A percentile compares a stretch with the other conserved stretches of the same genome.
Conservation (phyloP, 2,329 filamentous ascomycete species). For the Penicillium sp. region DNA sequence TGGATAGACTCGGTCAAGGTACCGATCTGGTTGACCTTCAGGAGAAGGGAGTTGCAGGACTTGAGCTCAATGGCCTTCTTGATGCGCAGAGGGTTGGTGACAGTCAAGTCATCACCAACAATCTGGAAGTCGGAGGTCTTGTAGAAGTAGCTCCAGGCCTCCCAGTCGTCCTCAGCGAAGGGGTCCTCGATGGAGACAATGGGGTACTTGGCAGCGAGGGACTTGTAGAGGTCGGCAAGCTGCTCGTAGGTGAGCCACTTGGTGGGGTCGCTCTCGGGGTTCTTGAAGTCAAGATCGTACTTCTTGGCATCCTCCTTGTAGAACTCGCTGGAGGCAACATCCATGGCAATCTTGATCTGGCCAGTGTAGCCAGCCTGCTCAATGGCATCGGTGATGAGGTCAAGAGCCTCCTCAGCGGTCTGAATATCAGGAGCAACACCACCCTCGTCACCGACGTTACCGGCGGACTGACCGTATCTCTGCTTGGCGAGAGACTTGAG, state of each 20-base stretch:
- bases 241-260: constrained; percentile 99
- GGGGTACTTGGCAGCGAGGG: constrained; percentile 89
- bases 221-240: constrained; percentile 86
- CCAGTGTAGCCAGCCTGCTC: constrained; percentile 94
- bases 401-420: constrained; percentile 91
- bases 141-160: constrained; percentile 99
- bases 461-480: constrained; percentile 98
- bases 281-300: constrained; percentile 99
- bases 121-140: constrained; percentile 99
- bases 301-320: constrained; percentile 98
- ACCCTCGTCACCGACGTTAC: constrained; percentile 99
- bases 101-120: constrained; percentile 96
- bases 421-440: constrained; percentile 99
- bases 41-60: constrained; percentile 94
- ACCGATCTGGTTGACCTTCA: constrained; percentile 99
- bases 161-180: constrained; percentile 99
- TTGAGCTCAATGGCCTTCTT: constrained; percentile 99
- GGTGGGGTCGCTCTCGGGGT: constrained; percentile 89
- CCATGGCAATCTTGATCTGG: constrained; percentile 97
- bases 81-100: constrained; percentile 98
- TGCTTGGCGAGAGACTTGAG: constrained; percentile 97
- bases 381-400: constrained; percentile 92
- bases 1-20: constrained; percentile 98
- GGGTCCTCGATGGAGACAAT: constrained; percentile 99
- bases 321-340: constrained; percentile 98